These are phyloP conservation scores for Rhododendron molle DNA, from an alignment of 148 eudicot species.

Conservation along the genomic window DNA sequence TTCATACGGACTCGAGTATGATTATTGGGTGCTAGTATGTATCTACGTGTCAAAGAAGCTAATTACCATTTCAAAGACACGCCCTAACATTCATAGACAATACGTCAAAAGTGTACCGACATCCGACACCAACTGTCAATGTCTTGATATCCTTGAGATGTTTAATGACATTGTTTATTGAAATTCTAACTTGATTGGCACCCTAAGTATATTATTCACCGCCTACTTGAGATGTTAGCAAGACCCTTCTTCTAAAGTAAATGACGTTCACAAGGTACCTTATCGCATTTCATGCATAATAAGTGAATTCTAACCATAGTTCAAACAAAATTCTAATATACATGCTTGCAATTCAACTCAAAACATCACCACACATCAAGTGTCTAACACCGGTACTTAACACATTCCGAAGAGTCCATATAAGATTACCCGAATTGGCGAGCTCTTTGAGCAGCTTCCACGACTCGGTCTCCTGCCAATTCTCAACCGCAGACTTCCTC, in stretches of 20 bases:
- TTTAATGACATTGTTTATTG: neutral
- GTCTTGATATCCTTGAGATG: neutral
- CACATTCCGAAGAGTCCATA: neutral
- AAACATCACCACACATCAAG: neutral
- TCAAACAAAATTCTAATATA: neutral
- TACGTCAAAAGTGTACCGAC: neutral
- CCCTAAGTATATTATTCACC: neutral
- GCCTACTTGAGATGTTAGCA: neutral
- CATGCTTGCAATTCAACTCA: neutral
- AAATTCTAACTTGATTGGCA: neutral
- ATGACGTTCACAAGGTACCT: neutral
- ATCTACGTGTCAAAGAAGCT: neutral
- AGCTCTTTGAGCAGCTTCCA: slow-evolving; percentile 81
- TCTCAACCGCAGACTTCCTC: slow-evolving; percentile 22
- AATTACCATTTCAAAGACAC: neutral
- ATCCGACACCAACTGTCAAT: neutral
- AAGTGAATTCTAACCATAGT: neutral
- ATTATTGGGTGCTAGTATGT: neutral
- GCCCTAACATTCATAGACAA: neutral
- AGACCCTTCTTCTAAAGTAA: neutral
- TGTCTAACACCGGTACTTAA: neutral
- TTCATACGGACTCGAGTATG: neutral
- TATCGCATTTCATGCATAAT: neutral
- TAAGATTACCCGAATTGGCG: slow-evolving; percentile 50
- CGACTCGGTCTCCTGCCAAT: slow-evolving; percentile 62